A percentile compares a stretch with the other conserved stretches of the same genome.
These are phyloP conservation scores for Stereum hirsutum DNA, from an alignment of 1,284 basidiomycete genomes.

Conservation along the genomic window DNA sequence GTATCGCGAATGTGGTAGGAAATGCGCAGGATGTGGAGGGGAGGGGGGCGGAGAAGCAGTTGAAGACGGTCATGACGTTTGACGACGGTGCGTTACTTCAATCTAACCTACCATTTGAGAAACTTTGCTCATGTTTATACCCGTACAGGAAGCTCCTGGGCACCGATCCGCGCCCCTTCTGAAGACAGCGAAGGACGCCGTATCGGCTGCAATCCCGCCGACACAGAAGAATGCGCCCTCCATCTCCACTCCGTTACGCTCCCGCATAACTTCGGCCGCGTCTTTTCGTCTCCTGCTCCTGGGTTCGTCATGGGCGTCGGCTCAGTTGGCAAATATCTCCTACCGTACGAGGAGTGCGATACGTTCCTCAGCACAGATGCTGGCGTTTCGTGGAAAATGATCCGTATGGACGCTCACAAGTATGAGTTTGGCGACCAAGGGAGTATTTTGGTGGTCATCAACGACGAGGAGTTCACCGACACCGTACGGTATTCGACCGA, in stretches of 20 bases:
- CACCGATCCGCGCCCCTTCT: constrained; percentile 55
- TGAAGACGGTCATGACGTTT: constrained; percentile 80
- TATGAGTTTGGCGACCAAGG: constrained; percentile 95
- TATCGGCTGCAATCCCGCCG: constrained; percentile 52
- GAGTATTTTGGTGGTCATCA: constrained; percentile 75
- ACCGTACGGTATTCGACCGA: constrained; percentile 79
- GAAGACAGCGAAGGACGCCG: constrained; percentile 51
- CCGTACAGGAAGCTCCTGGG: constrained; percentile 66
- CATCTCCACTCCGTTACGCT: constrained; percentile 90
- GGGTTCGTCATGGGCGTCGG: constrained; percentile 96
- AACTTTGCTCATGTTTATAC: not conserved
- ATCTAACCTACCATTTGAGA: not conserved
- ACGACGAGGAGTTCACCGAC: constrained; percentile 81
- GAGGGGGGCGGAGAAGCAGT: constrained; percentile 50
- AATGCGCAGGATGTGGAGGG: constrained; percentile 80
- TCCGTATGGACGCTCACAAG: constrained; percentile 73
- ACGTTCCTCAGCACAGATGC: constrained; percentile 92
- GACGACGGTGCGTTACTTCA: constrained; percentile 70
- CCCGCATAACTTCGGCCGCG: constrained; percentile 86
- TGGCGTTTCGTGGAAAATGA: constrained; percentile 82
- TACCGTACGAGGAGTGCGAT: constrained; percentile 83
- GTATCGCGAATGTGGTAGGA: constrained; percentile 79
- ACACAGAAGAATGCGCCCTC: constrained; percentile 64
- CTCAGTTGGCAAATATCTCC: constrained; percentile 65
- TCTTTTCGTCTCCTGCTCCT: constrained; percentile 92